These are phyloP conservation scores for Cladosporium velox DNA, from an alignment of 2,329 filamentous ascomycete species.

Conservation along the genomic window DNA sequence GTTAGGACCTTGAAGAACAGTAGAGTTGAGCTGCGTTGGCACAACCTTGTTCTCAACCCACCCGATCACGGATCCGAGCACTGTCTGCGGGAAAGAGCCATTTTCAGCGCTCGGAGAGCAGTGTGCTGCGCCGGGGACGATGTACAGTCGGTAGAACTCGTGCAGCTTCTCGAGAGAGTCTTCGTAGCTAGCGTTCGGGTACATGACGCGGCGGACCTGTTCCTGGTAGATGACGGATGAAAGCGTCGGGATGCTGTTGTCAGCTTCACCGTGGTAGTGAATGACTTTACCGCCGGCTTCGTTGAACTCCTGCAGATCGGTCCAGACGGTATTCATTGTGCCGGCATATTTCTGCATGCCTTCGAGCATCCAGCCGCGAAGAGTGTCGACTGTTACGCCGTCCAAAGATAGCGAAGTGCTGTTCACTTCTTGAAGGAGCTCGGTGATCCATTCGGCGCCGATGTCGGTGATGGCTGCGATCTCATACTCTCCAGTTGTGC, in stretches of 20 bases:
- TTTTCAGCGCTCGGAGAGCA: conserved; percentile 40
- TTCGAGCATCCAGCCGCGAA: conserved; percentile 55
- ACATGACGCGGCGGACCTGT: conserved; percentile 55
- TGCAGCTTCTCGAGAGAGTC: conserved; percentile 33
- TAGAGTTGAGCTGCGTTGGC: conserved; percentile 22
- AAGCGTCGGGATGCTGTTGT: conserved; percentile 54
- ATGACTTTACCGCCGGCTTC: conserved; percentile 56
- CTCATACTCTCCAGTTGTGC: conserved; percentile 34
- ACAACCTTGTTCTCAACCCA: conserved; percentile 26
- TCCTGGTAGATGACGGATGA: conserved; percentile 59
- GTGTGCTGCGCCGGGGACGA: conserved; percentile 56
- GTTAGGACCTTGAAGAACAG: conserved; percentile 24
- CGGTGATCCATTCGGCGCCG: conserved; percentile 43
- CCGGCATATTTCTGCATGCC: conserved; percentile 53
- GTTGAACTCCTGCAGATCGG: conserved; percentile 55
- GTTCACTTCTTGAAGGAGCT: conserved; percentile 46
- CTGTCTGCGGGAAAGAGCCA: conserved; percentile 48
- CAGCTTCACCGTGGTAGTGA: conserved; percentile 60
- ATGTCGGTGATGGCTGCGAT: conserved; percentile 35
- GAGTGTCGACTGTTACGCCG: conserved; percentile 57
- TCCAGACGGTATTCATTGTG: conserved; percentile 55
- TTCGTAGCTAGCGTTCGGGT: conserved; percentile 43
- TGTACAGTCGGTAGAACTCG: conserved; percentile 57
- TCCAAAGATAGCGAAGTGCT: conserved; percentile 39
- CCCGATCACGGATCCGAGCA: conserved; percentile 44